Conservation (phyloP, 2,329 filamentous ascomycete species). For the Lachnellula arida region DNA sequence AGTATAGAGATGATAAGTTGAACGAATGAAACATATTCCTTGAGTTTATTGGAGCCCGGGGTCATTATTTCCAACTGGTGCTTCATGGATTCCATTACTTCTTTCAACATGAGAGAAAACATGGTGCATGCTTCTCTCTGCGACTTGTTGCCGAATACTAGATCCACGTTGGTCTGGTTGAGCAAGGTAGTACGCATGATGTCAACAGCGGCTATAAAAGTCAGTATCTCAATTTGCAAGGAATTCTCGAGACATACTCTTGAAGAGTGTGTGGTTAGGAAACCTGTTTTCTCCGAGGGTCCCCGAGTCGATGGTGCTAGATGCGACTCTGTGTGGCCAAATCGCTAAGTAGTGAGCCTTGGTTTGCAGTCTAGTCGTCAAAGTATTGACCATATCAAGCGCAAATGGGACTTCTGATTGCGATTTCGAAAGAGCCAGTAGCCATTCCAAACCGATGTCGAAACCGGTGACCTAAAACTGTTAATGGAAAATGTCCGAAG, state of each 20-base stretch:
- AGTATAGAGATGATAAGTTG: slow-evolving; percentile 22
- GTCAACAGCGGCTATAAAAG: slow-evolving; percentile 4
- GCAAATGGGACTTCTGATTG: slow-evolving; percentile 43
- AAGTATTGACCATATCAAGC: slow-evolving; percentile 39
- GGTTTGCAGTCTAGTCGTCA: slow-evolving; percentile 3
- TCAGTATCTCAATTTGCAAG: neutral
- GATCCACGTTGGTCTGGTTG: slow-evolving; percentile 9
- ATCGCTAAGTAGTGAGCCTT: slow-evolving; percentile 22
- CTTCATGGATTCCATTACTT: slow-evolving; percentile 26
- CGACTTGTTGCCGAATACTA: slow-evolving; percentile 6
- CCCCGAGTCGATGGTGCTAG: neutral
- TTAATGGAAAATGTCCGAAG: slow-evolving; percentile 1
- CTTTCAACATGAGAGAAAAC: slow-evolving; percentile 22
- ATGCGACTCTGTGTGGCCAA: neutral
- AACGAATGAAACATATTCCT: slow-evolving; percentile 21
- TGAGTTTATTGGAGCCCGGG: slow-evolving; percentile 14
- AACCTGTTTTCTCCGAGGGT: neutral
- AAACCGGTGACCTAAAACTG: slow-evolving; percentile 32
- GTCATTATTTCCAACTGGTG: slow-evolving; percentile 18
- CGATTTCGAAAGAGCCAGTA: slow-evolving; percentile 49
- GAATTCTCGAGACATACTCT: neutral
- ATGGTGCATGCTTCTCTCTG: slow-evolving; percentile 8
- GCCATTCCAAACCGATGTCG: slow-evolving; percentile 49
- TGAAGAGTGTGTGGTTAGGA: neutral
- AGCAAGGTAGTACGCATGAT: slow-evolving; percentile 15